phyloP scores from a whole-genome alignment of 345 rosid genomes.

The Eucalyptus coolabah region DNA sequence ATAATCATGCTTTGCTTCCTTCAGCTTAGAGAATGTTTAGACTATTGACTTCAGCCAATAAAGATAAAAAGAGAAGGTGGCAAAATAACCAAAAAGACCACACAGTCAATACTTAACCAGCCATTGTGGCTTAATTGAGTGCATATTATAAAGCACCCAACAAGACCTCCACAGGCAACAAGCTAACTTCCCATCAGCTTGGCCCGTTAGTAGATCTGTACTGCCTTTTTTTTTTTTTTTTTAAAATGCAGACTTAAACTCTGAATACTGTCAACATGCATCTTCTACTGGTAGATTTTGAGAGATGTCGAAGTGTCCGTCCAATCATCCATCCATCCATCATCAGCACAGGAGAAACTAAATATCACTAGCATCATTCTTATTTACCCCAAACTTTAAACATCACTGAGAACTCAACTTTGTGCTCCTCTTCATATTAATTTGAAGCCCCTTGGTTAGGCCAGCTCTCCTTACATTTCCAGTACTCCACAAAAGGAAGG shows the following conservation, averaged over 20 bases:
- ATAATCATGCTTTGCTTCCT: neutral
- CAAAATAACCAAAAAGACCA: neutral
- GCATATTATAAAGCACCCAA: neutral
- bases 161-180: neutral
- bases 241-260: neutral
- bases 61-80: neutral
- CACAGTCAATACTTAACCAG: neutral
- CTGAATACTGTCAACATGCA: neutral
- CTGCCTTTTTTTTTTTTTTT: neutral
- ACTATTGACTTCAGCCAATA: neutral
- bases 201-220: neutral
- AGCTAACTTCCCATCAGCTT: neutral
- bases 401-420: neutral
- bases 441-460: neutral
- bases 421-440: neutral
- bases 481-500: neutral
- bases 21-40: neutral
- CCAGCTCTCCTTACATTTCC: neutral
- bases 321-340: neutral
- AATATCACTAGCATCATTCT: neutral
- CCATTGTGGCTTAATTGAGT: neutral
- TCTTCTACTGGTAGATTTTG: neutral
- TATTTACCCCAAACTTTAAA: neutral
- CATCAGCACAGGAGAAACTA: neutral
- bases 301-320: neutral